phyloP scores from a whole-genome alignment of 768 basidiomycete species.

The Sarcodon sp. region DNA sequence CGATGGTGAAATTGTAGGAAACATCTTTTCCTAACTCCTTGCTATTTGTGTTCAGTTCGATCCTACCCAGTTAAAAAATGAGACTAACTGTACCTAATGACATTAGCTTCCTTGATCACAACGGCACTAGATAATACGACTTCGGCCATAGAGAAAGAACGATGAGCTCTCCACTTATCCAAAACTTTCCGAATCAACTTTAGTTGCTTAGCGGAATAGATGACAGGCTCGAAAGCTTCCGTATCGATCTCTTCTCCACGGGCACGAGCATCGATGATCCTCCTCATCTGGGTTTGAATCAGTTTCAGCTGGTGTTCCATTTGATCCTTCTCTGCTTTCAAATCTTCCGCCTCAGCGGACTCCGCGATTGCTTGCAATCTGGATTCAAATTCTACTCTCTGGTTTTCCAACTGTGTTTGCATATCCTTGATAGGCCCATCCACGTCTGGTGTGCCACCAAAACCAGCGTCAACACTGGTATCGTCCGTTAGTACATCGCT shows the following conservation, averaged over 20 bases:
- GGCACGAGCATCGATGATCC: slow-evolving; percentile 63
- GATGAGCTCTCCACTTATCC: slow-evolving; percentile 74
- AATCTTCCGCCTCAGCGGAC: slow-evolving; percentile 70
- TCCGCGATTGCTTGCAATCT: slow-evolving; percentile 49
- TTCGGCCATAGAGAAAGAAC: slow-evolving; percentile 90
- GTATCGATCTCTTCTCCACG: slow-evolving; percentile 65
- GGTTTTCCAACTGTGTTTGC: slow-evolving; percentile 52
- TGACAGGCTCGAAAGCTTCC: slow-evolving; percentile 61
- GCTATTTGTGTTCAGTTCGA: slow-evolving; percentile 23
- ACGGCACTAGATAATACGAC: slow-evolving; percentile 75
- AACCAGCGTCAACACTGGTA: slow-evolving; percentile 65
- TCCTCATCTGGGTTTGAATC: slow-evolving; percentile 73
- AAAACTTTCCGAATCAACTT: slow-evolving; percentile 74
- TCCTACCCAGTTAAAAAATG: slow-evolving; percentile 3
- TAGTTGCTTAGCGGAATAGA: slow-evolving; percentile 75
- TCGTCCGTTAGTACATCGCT: slow-evolving; percentile 79
- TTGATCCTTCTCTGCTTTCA: slow-evolving; percentile 85
- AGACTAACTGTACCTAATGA: slow-evolving; percentile 53
- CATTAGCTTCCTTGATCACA: slow-evolving; percentile 85
- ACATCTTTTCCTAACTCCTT: slow-evolving; percentile 82
- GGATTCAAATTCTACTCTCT: slow-evolving; percentile 39
- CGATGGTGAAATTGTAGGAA: slow-evolving; percentile 84
- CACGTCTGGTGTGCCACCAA: slow-evolving; percentile 52
- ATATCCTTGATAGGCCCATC: slow-evolving; percentile 55
- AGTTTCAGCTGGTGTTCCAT: slow-evolving; percentile 82